Evolutionary conservation across 257 asterid genomes (phyloP), one percentile per base, ranked within the genome.

Genomic region (Pogostemon cablin): DNA sequence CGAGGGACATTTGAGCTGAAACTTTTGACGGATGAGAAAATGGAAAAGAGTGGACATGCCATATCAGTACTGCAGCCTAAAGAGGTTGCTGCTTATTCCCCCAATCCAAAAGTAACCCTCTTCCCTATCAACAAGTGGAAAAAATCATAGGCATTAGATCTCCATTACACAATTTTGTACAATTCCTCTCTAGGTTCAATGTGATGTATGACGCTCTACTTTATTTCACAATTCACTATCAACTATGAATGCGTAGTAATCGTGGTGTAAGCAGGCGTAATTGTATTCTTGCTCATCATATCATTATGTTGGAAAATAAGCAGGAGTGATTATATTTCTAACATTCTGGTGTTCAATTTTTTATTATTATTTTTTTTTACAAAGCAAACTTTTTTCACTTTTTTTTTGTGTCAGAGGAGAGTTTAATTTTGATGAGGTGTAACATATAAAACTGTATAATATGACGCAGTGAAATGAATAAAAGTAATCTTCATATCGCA

Each of bases 1-100:
- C 85, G 96, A 79, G 99, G 96, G 71, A 59, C 81, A 73, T 91
- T 83, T 75, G 97, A 91, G 86, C 82, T 93, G 80, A 87, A 89
- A 81, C 85, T 81, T 57, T 69, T 93, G 85, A 80, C 78, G 63
- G 92, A 58, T 7, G 93, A 80, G 73, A 81, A 47, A 75, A 69
- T 64, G 47, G 59, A 72, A 17, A 76, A 75, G 49, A 72, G 62
- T 68, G 82, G 79, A 42, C 71, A 63, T 32, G 79, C 86, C 7
- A 83, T 86, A 58, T 78, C 93, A 15, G 72, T 83, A 42, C 68
- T 88, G 44, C 82, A 79, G 56, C 81, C 90, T 11, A 76, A 83
- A 38, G 87, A 88, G 54, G 81, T 67, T 57, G 85, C 80, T 67
- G 39, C 83, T 54, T 68, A 72, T 52, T 84, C 80, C 71, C 82